Conservation (phyloP, 1,139 yeast genomes). For the Blastobotrys malaysiensis region DNA sequence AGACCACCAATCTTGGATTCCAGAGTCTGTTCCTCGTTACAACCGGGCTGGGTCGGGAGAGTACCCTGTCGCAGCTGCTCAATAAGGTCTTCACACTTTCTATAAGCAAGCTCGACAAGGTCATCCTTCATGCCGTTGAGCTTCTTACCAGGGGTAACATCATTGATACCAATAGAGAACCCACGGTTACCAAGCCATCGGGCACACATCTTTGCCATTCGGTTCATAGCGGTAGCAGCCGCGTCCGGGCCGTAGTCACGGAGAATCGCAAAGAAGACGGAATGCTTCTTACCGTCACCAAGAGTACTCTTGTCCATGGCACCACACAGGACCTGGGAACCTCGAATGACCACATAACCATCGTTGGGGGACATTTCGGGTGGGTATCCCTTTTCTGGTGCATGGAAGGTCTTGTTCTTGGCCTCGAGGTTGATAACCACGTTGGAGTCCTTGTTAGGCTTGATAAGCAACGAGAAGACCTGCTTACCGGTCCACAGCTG, state of each 20-base stretch:
- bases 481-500: conserved; percentile 97
- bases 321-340: conserved; percentile 84
- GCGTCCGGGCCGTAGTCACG: conserved; percentile 94
- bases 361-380: conserved; percentile 97
- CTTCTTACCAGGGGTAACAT: conserved; percentile 88
- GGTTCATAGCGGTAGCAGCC: conserved; percentile 94
- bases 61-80: conserved; percentile 75
- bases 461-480: conserved; percentile 79
- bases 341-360: conserved; percentile 86
- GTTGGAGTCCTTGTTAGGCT: conserved; percentile 68
- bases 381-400: conserved; percentile 66
- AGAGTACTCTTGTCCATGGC: conserved; percentile 94
- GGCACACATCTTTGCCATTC: conserved; percentile 98
- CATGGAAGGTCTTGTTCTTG: conserved; percentile 78
- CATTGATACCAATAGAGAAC: conserved; percentile 94
- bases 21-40: conserved; percentile 95
- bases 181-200: conserved; percentile 92
- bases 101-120: conserved; percentile 87
- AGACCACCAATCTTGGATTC: conserved; percentile 97
- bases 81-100: conserved; percentile 88
- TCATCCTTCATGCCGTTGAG: conserved; percentile 75
- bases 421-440: conserved; percentile 91
- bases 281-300: conserved; percentile 97
- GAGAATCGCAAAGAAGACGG: conserved; percentile 89
- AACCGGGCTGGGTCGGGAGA: conserved; percentile 97